Evolutionary conservation across 192 early-diverging fungal genomes (phyloP), one percentile per base, ranked within the genome.

Genomic region (Lobosporangium transversale): DNA sequence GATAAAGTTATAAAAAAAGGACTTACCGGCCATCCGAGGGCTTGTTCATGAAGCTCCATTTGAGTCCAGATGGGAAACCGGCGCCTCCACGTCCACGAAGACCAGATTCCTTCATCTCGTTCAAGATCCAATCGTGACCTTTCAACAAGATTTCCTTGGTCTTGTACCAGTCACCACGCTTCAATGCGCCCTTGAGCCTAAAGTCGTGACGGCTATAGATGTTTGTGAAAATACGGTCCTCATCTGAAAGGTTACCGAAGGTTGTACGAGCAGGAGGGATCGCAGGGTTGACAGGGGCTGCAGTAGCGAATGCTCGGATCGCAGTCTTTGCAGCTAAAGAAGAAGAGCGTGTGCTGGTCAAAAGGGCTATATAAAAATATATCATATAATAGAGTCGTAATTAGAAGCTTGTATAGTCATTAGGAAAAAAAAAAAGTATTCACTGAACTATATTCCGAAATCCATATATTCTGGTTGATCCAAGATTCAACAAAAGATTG

Each of bases 31-130:
- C 92, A 54, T 92, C 92, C 26, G 84, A 81, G 31, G 92, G 90
- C 75, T 99, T 99, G 84, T 97, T 97, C 96, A 99, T 98, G 79
- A 99, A 99, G 74, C 91, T 94, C 97, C 97, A 99, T 84, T 99
- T 99, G 48, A 99, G 86, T 48, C 97, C 97, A 11, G 95, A 93
- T 12, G 97, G 95, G 82, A 99, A 99, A 35, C 97, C 97, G 58
- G 97, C 97, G 70, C 97, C 97, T 74, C 97, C 97, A 70, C 97
- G 94, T 56, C 93, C 93, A 55, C 95, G 88, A 64, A 97, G 82
- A 51, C 95, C 97, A 35, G 95, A 97, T 51, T 87, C 85, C 86
- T 99, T 99, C 86, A 98, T 93, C 86, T 99, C 94, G 80, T 95
- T 89, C 76, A 99, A 88, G 78, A 99, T 99, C 96, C 96, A 99